Evolutionary conservation across 495 filamentous ascomycete species (phyloP), one percentile per base, ranked within the genome.

Genomic region (Endocarpon pusillum): DNA sequence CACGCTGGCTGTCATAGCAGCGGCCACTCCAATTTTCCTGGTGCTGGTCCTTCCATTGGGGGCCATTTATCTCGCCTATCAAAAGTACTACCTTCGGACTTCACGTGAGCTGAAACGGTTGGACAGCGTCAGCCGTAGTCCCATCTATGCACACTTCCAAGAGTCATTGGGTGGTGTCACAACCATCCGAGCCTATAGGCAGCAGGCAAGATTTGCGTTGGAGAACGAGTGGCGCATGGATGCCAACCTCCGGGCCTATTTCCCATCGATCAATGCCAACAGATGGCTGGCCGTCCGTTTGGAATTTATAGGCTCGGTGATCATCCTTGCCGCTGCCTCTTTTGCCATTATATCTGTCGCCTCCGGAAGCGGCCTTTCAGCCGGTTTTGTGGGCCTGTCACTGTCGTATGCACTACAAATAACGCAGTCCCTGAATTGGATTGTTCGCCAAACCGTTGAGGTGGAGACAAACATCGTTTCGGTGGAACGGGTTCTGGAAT

Each of bases 381-480:
- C 75, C 11, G 91, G 91, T 33, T 63, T 74, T 62, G 91, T 94
- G 33, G 91, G 91, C 61, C 62, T 99, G 51, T 71, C 83, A 38
- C 89, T 99, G 85, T 91, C 85, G 24, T 94, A 96, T 54, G 89
- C 85, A 31, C 66, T 99, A 41, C 82, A 94, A 59, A 96, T 96
- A 49, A 99, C 91, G 14, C 79, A 83, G 48, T 91, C 86, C n/a
- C 64, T 99, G 40, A 99, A 99, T 61, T 99, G 89, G 89, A 94
- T 99, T 46, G 91, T 99, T 29, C 78, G 91, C 35, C 91, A 99
- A 59, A 94, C 89, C 3, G 91, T 99, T 11, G 91, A 99, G 57
- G 91, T 96, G 20, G 91, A 99, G 64, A 96, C 89, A 23, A 99
- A 99, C 57, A 96, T 96, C 41, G 87, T 99, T 37, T 93, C 91